Percentiles rank a stretch among this genome's conserved stretches.
Conservation (phyloP, 345 rosid genomes). For the Eucalyptus cladocalyx region DNA sequence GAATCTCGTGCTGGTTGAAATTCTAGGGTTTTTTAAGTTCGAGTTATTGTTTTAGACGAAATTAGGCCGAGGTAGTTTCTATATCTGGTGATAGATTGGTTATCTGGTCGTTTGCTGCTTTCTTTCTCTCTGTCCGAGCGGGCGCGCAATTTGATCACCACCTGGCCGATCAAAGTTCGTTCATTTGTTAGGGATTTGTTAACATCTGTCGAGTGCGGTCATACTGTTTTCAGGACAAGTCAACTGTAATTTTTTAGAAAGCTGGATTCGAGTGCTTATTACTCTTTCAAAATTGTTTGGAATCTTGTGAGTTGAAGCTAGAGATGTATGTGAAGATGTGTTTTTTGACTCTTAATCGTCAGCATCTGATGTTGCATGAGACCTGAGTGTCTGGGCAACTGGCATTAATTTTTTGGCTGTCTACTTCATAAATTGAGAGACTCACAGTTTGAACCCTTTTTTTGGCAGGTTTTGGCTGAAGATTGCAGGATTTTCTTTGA, state of each 20-base stretch:
- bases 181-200: background rate
- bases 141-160: background rate
- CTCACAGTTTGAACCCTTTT: background rate
- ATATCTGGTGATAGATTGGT: background rate
- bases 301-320: background rate
- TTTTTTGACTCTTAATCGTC: background rate
- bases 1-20: background rate
- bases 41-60: background rate
- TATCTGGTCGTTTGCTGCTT: background rate
- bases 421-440: background rate
- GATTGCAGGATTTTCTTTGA: conserved; percentile 13
- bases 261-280: background rate
- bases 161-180: background rate
- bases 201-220: background rate
- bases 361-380: background rate
- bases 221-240: background rate
- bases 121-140: background rate
- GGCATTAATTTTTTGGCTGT: background rate
- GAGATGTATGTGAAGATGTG: background rate
- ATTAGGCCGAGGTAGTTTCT: background rate
- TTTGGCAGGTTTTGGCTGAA: conserved; percentile 45
- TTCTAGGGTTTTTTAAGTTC: background rate
- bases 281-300: background rate
- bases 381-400: background rate
- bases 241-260: background rate